Base-by-base conservation (phyloP, 2,329 filamentous ascomycete species). In the Lasiodiplodia hormozganensis region DNA sequence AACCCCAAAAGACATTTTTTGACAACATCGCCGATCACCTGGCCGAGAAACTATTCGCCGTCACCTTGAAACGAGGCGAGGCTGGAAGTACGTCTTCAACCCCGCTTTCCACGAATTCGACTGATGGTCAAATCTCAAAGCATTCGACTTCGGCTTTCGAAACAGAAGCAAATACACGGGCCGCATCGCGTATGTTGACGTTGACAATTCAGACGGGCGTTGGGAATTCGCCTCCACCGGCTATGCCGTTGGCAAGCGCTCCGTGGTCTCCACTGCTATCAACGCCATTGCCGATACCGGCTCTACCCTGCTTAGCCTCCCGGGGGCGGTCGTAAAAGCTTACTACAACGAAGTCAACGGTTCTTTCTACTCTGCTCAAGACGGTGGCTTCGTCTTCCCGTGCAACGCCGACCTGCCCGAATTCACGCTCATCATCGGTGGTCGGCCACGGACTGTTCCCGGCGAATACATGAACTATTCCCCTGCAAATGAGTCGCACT, bases 201-300 rank as follows among this genome's bases (percentile, higher is more conserved):
- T 90, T 43, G 83, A 90, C 75, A 84, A 74, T 67, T 82, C 83
- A 25, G 83, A 90, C 69, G 87, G 88, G 4, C 90, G 86, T 82
- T 92, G 90, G 90, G 79, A 85, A 68, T 86, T 92, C 76, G 84
- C 81, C 23, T 81, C 86, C 12, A 81, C 82, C 28, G 87, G 85
- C 23, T 90, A 88, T 79, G 80, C 80, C 49, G 75, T 90, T 65
- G 89, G 87, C 65, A 76, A 76, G 69, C 75, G 75, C 21, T 62
- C 73, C 31, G 71, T 80, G 77, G 79, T 81, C 68, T 74, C 77
- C 47, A 67, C 76, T 57, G 74, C 79, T 69, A 84, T 88, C 76
- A 72, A 76, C 52, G 85, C 84, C 72, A 91, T 92, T 76, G 87
- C 88, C 74, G 90, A 92, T 80, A 92, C 90, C 2, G 90, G 90